Percentiles rank a stretch among this genome's conserved stretches.
These are phyloP conservation scores for Lodderomyces jiufengensis DNA, from an alignment of 1,139 yeast genomes.

Conservation along the genomic window DNA sequence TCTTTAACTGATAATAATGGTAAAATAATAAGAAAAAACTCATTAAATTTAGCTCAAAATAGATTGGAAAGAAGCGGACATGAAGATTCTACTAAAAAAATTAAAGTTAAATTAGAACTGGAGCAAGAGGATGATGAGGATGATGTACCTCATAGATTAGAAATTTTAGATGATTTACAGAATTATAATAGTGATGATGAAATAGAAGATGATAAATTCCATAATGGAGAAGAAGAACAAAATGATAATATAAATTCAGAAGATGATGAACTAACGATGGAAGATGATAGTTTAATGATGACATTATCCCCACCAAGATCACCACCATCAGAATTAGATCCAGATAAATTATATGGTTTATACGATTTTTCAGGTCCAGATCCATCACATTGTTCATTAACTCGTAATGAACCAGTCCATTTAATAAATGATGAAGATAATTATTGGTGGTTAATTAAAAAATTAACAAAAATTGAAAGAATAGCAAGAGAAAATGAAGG, in stretches of 20 bases:
- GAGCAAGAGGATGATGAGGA: no score
- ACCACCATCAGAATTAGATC: slow-evolving; percentile 81
- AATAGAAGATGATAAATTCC: background rate
- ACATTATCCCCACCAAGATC: slow-evolving; percentile 71
- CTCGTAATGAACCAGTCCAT: slow-evolving; percentile 78
- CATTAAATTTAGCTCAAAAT: slow-evolving; percentile 11
- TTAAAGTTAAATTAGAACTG: background rate
- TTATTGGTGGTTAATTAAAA: slow-evolving; percentile 94
- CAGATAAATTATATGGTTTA: slow-evolving; percentile 79
- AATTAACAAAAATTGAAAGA: slow-evolving; percentile 46
- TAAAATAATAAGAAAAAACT: slow-evolving; percentile 11
- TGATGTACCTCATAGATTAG: background rate
- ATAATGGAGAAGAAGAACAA: slow-evolving; percentile 1
- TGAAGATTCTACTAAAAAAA: slow-evolving; percentile 1
- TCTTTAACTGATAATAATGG: background rate
- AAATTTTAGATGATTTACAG: background rate
- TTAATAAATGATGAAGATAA: slow-evolving; percentile 84
- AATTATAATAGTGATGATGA: background rate
- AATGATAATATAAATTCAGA: slow-evolving; percentile 1
- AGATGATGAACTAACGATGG: slow-evolving; percentile 18
- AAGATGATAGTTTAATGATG: slow-evolving; percentile 22
- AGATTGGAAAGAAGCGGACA: slow-evolving; percentile 9
- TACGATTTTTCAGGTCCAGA: slow-evolving; percentile 91
- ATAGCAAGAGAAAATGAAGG: slow-evolving; percentile 10
- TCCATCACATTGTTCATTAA: slow-evolving; percentile 82